These are phyloP conservation scores for Cutaneotrichosporon sp. DNA, from an alignment of 1,284 basidiomycete genomes.

Conservation along the genomic window DNA sequence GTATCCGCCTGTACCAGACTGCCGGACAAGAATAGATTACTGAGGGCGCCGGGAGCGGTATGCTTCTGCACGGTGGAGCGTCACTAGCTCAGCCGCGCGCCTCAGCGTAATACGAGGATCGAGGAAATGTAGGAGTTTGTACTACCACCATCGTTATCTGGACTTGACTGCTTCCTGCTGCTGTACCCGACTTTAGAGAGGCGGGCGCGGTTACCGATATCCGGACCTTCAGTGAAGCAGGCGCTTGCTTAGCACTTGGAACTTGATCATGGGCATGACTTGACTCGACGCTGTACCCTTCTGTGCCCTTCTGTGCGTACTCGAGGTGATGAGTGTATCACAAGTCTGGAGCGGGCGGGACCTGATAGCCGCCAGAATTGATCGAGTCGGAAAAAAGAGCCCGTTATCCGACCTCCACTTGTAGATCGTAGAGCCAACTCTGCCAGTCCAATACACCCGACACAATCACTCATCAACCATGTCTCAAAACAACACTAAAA, in stretches of 20 bases:
- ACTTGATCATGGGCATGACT: too few relatives aligned
- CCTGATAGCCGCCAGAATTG: neutral
- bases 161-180: neutral
- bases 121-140: neutral
- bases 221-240: too few relatives aligned
- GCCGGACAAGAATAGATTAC: neutral
- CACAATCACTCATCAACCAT: neutral
- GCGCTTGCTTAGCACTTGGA: too few relatives aligned
- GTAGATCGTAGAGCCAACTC: too few relatives aligned
- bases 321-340: too few relatives aligned
- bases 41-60: too few relatives aligned
- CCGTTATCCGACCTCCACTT: constrained; percentile 2
- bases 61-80: too few relatives aligned
- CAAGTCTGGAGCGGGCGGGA: neutral
- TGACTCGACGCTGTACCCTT: too few relatives aligned
- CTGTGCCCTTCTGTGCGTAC: too few relatives aligned
- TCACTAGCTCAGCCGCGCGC: neutral
- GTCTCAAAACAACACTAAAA: constrained; percentile 29
- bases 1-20: neutral
- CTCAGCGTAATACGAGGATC: neutral
- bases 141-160: neutral
- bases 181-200: neutral
- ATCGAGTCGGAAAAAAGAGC: constrained; percentile 7
- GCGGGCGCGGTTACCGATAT: too few relatives aligned
- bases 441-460: neutral